Percentiles rank a stretch among this genome's conserved stretches.
phyloP scores from a whole-genome alignment of 2,329 filamentous ascomycete genomes.

The Talaromyces rugulosus region DNA sequence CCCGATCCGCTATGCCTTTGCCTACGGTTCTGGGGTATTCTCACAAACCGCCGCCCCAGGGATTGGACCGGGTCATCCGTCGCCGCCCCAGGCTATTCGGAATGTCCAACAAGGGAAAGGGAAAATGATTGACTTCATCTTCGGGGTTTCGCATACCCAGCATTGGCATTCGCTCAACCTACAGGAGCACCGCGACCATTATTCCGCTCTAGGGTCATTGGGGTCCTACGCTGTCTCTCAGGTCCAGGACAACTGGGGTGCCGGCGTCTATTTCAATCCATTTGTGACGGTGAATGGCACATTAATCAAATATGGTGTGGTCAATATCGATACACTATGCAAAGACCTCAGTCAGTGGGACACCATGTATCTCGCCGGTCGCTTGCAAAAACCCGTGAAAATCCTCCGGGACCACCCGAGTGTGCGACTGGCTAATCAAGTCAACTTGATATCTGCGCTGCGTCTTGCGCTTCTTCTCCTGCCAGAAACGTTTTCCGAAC shows the following conservation, averaged over 20 bases:
- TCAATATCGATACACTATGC: constrained; percentile 86
- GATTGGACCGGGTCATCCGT: constrained; percentile 60
- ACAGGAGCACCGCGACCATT: constrained; percentile 82
- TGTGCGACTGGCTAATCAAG: constrained; percentile 90
- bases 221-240: constrained; percentile 81
- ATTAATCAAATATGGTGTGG: constrained; percentile 96
- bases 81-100: constrained; percentile 73
- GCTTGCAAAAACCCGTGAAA: constrained; percentile 95
- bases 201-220: constrained; percentile 76
- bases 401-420: constrained; percentile 90
- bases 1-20: constrained; percentile 93
- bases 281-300: constrained; percentile 93
- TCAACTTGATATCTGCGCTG: constrained; percentile 88
- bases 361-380: constrained; percentile 91
- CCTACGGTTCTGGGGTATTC: constrained; percentile 96
- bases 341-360: constrained; percentile 86
- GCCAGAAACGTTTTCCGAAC: constrained; percentile 78
- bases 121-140: constrained; percentile 98
- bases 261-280: constrained; percentile 96
- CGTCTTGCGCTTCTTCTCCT: constrained; percentile 85
- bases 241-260: constrained; percentile 83
- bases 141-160: constrained; percentile 88
- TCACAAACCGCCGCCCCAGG: constrained; percentile 60
- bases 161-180: constrained; percentile 97
- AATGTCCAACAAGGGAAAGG: constrained; percentile 82